A percentile compares a stretch with the other conserved stretches of the same genome.
Evolutionary conservation across 176 grass and related monocot species (phyloP).

Genomic region (Cenchrus americanus): DNA sequence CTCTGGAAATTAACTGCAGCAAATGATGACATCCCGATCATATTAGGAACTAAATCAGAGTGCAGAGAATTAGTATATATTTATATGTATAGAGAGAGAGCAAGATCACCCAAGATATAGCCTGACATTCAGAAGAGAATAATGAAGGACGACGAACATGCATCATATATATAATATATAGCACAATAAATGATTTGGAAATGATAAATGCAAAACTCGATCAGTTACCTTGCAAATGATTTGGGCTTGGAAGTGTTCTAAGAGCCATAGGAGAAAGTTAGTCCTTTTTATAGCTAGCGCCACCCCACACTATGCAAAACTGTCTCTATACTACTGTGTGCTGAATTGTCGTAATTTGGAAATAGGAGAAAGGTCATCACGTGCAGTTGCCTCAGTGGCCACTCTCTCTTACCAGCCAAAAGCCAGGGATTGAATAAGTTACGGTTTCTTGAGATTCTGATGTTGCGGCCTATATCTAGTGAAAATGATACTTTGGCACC

Average conservation of each 20-base stretch:
- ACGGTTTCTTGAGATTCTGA: constrained; percentile 1
- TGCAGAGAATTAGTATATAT: neutral
- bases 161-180: neutral
- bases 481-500: constrained; percentile 23
- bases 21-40: neutral
- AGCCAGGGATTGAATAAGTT: neutral
- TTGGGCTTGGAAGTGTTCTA: neutral
- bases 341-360: neutral
- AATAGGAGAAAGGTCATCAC: neutral
- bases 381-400: neutral
- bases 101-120: neutral
- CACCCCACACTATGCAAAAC: neutral
- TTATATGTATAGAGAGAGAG: neutral
- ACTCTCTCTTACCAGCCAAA: neutral
- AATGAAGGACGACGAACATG: neutral
- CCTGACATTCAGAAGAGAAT: neutral
- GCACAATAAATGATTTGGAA: no score
- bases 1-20: neutral
- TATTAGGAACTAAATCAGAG: neutral
- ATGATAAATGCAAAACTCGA: no score
- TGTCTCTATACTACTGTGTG: neutral
- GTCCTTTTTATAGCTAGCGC: constrained; percentile 14
- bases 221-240: constrained; percentile 24
- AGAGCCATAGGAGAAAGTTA: neutral
- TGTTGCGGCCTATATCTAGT: constrained; percentile 26